Base-by-base conservation (phyloP, 2,329 filamentous ascomycete genomes). In the Karstenula rhodostoma region DNA sequence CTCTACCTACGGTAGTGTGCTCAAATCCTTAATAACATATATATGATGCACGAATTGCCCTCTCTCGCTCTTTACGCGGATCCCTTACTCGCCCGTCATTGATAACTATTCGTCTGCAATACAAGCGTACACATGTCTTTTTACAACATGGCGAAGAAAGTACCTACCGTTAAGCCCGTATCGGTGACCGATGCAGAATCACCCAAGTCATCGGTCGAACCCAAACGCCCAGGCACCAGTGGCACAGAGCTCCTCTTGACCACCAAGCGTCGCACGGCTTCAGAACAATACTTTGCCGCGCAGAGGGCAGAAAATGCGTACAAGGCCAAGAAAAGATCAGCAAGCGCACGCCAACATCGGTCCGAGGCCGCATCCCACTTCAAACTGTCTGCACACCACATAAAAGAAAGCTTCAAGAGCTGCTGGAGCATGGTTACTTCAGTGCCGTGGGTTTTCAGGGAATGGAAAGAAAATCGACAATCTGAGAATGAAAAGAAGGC, bases 391-490 rank as follows among this genome's bases (percentile, higher is more conserved):
- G 57, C 27, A 2, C n/a, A 44, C 7, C 59, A 64, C 37, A 33
- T 62, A 19, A 68, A 63, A 33, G 60, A 62, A 43, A 62, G 64
- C 13, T 35, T 56, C 35, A 66, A 61, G 40, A 64, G 65, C 47
- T 56, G 55, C 5, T 61, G 56, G 57, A 62, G 50, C 2, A 61
- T 61, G 57, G 56, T 66, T 4, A 52, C 51, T 33, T 63, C 67
- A 43, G 57, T 60, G 44, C 67, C 67, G 56, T 65, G 63, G 66
- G 57, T 63, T 58, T 40, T 64, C 22, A 61, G 64, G 47, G 61
- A 56, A 15, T 63, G 64, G 57, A 60, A 46, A 25, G 67, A 62
- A 43, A 50, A 60, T 23, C 59, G 61, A 25, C 57, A 64, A 53
- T 57, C 56, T n/a, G 56, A 65, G 51, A 66, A 65, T 17, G 60